Conservation (phyloP, 2,329 filamentous ascomycete genomes). For the Xylariaceae sp. region DNA sequence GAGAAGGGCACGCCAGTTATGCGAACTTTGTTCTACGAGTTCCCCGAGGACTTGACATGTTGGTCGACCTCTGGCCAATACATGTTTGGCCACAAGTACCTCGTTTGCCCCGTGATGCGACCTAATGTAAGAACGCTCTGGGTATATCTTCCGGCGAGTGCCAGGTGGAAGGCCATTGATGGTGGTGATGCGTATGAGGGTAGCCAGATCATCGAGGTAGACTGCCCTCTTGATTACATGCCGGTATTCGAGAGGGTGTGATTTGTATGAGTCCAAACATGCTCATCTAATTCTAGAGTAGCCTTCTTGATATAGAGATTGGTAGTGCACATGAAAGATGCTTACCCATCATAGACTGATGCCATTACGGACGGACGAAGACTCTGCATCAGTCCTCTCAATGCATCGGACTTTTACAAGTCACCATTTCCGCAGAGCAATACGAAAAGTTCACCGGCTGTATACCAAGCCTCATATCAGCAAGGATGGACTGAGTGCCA, state of each 20-base stretch:
- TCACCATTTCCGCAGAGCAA: no score
- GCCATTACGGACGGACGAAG: no score
- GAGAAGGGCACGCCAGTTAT: conserved; percentile 59
- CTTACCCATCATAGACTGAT: no score
- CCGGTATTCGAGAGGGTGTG: background rate
- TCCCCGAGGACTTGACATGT: conserved; percentile 47
- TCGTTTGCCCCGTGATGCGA: conserved; percentile 53
- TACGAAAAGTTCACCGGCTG: no score
- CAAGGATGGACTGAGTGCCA: no score
- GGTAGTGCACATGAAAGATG: no score
- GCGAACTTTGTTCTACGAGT: conserved; percentile 60
- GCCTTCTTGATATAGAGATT: no score
- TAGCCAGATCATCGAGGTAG: background rate
- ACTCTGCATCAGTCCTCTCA: no score
- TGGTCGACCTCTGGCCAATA: conserved; percentile 61
- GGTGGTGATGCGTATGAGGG: background rate
- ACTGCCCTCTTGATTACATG: background rate
- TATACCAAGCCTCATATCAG: no score
- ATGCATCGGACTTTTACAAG: no score
- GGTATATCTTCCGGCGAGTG: background rate
- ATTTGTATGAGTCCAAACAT: no score
- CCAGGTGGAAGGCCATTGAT: background rate
- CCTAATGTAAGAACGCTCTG: background rate
- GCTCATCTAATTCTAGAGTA: no score
- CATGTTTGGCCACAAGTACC: conserved; percentile 59